Conservation (phyloP, 179 eudicot species). For the Pouteria campechiana region DNA sequence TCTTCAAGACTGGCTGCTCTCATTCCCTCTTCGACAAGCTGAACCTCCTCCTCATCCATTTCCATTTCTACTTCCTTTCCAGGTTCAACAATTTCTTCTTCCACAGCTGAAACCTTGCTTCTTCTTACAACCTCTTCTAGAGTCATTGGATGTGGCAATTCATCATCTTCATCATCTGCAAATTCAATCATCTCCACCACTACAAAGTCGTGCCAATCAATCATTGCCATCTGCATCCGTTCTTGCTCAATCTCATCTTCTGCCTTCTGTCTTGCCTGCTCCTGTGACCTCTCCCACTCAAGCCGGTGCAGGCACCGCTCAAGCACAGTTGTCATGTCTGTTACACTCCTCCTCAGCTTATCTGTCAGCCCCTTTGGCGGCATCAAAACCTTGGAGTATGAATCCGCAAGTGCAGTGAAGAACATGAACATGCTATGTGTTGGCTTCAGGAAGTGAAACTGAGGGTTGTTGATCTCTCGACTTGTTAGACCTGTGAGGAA, state of each 20-base stretch:
- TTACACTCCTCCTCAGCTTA: slow-evolving; percentile 58
- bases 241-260: slow-evolving; percentile 94
- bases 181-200: slow-evolving; percentile 83
- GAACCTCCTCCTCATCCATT: slow-evolving; percentile 95
- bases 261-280: slow-evolving; percentile 92
- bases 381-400: slow-evolving; percentile 89
- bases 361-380: slow-evolving; percentile 77
- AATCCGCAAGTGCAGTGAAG: slow-evolving; percentile 89
- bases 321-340: slow-evolving; percentile 72
- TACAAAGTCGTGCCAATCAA: slow-evolving; percentile 95
- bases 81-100: slow-evolving; percentile 63
- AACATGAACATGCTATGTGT: slow-evolving; percentile 89
- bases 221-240: slow-evolving; percentile 88
- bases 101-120: slow-evolving; percentile 61
- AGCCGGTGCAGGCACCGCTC: slow-evolving; percentile 84
- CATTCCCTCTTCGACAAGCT: slow-evolving; percentile 94
- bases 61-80: slow-evolving; percentile 95
- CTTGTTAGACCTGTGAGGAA: slow-evolving; percentile 75
- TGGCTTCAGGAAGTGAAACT: slow-evolving; percentile 82
- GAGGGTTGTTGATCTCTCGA: slow-evolving; percentile 70
- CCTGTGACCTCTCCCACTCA: slow-evolving; percentile 94
- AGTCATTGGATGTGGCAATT: slow-evolving; percentile 90
- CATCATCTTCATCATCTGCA: slow-evolving; percentile 91
- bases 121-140: slow-evolving; percentile 93
- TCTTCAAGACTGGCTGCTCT: slow-evolving; percentile 74